Conservation (phyloP, 2,329 filamentous ascomycete species). For the Colletotrichum sp. region DNA sequence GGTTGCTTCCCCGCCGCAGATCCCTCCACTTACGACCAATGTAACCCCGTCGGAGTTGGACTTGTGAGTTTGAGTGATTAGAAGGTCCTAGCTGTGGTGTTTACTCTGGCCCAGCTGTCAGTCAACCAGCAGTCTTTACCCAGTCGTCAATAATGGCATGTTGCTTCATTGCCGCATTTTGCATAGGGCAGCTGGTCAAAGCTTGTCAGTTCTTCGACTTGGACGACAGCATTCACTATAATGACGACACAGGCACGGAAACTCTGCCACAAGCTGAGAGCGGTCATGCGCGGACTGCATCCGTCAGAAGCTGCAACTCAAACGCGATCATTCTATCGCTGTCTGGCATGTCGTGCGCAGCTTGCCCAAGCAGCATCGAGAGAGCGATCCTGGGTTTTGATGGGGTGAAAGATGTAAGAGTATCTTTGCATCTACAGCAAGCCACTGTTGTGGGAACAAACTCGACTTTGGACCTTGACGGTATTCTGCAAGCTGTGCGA, state of each 20-base stretch:
- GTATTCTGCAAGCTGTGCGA: not conserved
- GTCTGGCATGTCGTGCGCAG: not conserved
- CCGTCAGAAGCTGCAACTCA: not conserved
- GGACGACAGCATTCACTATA: not conserved
- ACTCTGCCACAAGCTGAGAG: not conserved
- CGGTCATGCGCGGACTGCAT: not conserved
- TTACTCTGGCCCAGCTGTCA: not conserved
- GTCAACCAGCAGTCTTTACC: not conserved
- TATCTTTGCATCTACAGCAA: not conserved
- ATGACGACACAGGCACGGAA: not conserved
- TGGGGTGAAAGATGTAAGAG: not conserved
- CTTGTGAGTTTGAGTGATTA: not conserved
- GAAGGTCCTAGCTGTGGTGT: not conserved
- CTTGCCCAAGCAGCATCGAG: not conserved
- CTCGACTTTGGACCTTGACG: not conserved
- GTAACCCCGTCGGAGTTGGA: not conserved
- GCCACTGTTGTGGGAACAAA: not conserved
- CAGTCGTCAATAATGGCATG: not conserved
- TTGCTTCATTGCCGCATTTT: not conserved
- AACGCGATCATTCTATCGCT: not conserved
- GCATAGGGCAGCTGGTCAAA: not conserved
- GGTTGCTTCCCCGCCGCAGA: not conserved
- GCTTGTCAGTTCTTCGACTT: not conserved
- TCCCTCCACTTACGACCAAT: not conserved
- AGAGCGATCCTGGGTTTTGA: not conserved